Evolutionary conservation across 208 protist genomes (phyloP).

Genomic region (Herpetomonas muscarum): DNA sequence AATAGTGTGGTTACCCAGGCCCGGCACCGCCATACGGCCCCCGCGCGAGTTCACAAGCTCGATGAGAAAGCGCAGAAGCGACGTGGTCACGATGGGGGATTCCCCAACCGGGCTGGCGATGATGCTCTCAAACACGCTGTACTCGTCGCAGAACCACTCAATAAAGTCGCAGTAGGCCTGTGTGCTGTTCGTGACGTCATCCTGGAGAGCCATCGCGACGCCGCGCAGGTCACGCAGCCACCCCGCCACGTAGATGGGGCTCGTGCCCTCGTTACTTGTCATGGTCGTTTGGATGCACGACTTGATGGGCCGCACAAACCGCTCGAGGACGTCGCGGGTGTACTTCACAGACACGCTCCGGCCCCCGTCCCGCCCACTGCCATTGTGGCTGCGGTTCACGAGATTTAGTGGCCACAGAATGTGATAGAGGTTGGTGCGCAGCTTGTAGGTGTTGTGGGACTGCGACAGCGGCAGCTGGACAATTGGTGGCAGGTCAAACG

Average conservation of each 20-base stretch:
- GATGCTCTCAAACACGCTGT: conserved; percentile 35
- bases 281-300: conserved; percentile 65
- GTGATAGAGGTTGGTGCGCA: conserved; percentile 69
- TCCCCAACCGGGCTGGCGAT: conserved; percentile 32
- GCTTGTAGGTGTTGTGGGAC: conserved; percentile 67
- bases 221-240: conserved; percentile 84
- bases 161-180: conserved; percentile 60
- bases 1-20: conserved; percentile 55
- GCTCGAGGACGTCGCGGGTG: conserved; percentile 27
- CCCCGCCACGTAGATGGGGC: conserved; percentile 67
- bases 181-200: conserved; percentile 11
- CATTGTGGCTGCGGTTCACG: background rate
- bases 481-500: conserved; percentile 67
- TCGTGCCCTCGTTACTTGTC: conserved; percentile 32
- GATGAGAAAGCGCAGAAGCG: conserved; percentile 65
- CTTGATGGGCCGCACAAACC: conserved; percentile 62
- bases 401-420: conserved; percentile 57
- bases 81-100: conserved; percentile 58
- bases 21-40: conserved; percentile 33
- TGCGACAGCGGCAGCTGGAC: conserved; percentile 76
- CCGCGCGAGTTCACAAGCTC: conserved; percentile 53
- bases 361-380: background rate
- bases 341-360: conserved; percentile 7
- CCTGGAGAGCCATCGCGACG: conserved; percentile 45
- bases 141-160: conserved; percentile 67